Base-by-base conservation (phyloP, 1,139 yeast genomes). In the Geotrichum carabidarum region DNA sequence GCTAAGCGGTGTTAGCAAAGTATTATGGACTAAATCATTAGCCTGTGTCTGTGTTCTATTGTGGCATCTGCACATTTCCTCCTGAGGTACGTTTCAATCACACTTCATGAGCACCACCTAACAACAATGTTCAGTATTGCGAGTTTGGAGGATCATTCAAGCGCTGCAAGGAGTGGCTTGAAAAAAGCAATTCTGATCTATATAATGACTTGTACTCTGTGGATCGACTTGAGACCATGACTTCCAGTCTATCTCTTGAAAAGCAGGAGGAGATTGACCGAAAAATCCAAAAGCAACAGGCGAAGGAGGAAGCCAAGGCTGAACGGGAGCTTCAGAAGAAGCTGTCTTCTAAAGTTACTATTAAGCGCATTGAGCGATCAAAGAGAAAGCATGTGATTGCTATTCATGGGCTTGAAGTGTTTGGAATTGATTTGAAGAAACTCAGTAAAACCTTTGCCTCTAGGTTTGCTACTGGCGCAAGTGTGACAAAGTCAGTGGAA, bases 401-500 rank as follows among this genome's bases (percentile, higher is more conserved):
- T 35, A 84, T 91, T 55, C 79, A 86, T 15, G 97, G 97, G 22
- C 77, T 91, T 60, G 98, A 91, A 68, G 89, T 90, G 48, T 86
- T 89, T 69, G 93, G 67, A 12, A 81, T 89, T 59, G 97, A 91
- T 68, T 78, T 88, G 79, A 93, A 93, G 75, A 90, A 90, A 68
- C 77, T 89, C 62, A 87, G 96, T 47, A 93, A 93, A 76, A 84
- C 90, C 0, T 89, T 93, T 71, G 95, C 97, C 0, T 84, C 94
- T 42, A 89, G 88, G 70, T 93, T 91, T 68, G 99, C 99, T 22
- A 91, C 98, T 2, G 99, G 99, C 48, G 94, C 97, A 30, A 83
- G 94, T 45, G 96, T 91, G n/a, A 84, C 91, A 8, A 91, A 91
- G 73, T 86, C 84, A 60, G 93, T 84, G 9, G 98, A 91, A 63